Evolutionary conservation across 2,329 filamentous ascomycete species (phyloP), one percentile per base, ranked within the genome.

Genomic region (Macrophomina pseudophaseolina): DNA sequence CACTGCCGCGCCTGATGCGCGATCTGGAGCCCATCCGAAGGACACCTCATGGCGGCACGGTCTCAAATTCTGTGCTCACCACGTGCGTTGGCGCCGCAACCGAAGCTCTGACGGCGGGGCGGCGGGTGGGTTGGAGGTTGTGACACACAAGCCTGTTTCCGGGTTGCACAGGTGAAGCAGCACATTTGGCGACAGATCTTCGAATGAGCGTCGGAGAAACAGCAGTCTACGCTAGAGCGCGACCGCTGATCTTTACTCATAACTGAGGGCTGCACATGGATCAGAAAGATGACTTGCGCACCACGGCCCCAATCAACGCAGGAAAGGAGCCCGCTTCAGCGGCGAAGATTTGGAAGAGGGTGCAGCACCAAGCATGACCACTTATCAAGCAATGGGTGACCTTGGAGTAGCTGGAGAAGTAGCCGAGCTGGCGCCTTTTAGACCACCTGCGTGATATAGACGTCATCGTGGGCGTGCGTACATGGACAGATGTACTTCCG

Each of bases 21-120:
- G 32, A 38, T 62, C 58, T 62, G 58, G 58, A 62, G 58, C 58
- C 11, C 9, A 11, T 28, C 30, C 42, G 58, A 23, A 11, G 23
- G 33, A 32, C 38, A 32, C 35, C 23, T 35, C 38, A 14, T 58
- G 54, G 40, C 40, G 54, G 38, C 0, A 14, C 40, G 9, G 58
- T 62, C 44, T 62, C 16, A 23, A 16, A 49, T 9, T 49, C 32
- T 30, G 58, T 62, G 58, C 32, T 18, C 44, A 49, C 58, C 58
- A 62, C 58, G 58, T 62, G 58, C 42, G 58, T 30, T 49, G 42
- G 58, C 58, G 58, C 58, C 58, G 58, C 58, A 49, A 32, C 58
- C 58, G 58, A 18, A 23, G 40, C 30, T 33, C 56, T 48, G 56
- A 60, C 56, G 56, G 58, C 30, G 44, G 56, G 32, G 58, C 40